Base-by-base conservation (phyloP, 208 protist genomes). In the Acanthamoeba comandoni region DNA sequence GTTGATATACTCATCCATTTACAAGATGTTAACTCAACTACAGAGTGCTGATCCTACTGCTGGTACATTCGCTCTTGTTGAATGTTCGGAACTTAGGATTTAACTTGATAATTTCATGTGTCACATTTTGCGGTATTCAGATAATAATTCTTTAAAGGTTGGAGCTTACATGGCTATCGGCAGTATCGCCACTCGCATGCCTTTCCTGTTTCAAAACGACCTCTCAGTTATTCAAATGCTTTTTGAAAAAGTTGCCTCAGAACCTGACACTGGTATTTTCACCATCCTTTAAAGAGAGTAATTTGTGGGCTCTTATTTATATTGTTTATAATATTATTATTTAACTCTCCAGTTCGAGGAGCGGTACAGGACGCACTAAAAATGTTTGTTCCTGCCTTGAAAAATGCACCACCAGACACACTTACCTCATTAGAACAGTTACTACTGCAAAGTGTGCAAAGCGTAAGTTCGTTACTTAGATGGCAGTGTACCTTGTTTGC, bases 311-410 rank as follows among this genome's bases (percentile, higher is more conserved):
- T 26, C 22, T 67, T 67, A 26, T 67, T 4, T 9, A 7, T 13
- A 4, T 9, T 39, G 67, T 39, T 75, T 75, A 7, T 75, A 11
- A 35, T 75, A 31, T 4, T 51, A 31, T 52, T 49, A 26, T 77
- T 7, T 77, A 5, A 22, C 15, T 64, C 11, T 26, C 51, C 55
- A 86, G 82, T 90, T 4, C 48, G 82, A 52, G 57, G 62, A 13
- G 55, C 60, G 43, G 82, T 90, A 2, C 82, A 90, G 43, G 82
- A 90, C 12, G 82, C 82, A 12, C 82, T 90, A 9, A 86, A 86
- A 58, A 24, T 86, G 77, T 58, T 86, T 19, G 49, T 86, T 13
- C 77, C 77, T 4, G 77, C 77, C 2, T 86, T 86, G 31, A 86
- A 86, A 24, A 53, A 43, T 43, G 35, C 35, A 43, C 35, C 35